Evolutionary conservation across 306 rosid genomes (phyloP).

Genomic region (Castanea sativa): DNA sequence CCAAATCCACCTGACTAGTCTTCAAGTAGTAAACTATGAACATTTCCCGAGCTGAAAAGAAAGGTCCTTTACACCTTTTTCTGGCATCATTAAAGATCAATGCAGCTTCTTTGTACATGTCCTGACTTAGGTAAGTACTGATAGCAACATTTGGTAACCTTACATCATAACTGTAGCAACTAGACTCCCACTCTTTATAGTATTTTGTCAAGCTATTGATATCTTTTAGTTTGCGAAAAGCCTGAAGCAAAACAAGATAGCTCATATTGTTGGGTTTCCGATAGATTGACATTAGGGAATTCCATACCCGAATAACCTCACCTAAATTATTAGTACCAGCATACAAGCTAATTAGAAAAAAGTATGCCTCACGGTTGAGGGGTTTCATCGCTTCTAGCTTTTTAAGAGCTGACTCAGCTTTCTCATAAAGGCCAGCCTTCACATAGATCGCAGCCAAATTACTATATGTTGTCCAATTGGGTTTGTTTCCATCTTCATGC

Average conservation of each 20-base stretch:
- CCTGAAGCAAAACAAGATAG: constrained; percentile 65
- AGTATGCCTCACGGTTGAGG: constrained; percentile 46
- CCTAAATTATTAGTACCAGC: constrained; percentile 55
- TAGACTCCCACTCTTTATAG: constrained; percentile 76
- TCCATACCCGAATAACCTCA: constrained; percentile 72
- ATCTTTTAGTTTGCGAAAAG: constrained; percentile 64
- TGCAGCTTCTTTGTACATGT: constrained; percentile 59
- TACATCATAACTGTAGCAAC: constrained; percentile 42
- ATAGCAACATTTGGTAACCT: constrained; percentile 47
- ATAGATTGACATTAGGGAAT: constrained; percentile 39
- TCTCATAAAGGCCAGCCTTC: constrained; percentile 55
- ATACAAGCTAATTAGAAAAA: constrained; percentile 62
- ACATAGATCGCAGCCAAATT: constrained; percentile 71
- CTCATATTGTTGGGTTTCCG: constrained; percentile 52
- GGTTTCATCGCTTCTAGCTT: constrained; percentile 44
- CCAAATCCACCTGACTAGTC: constrained; percentile 40
- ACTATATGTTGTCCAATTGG: constrained; percentile 65
- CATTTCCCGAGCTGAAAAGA: constrained; percentile 48
- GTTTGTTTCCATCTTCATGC: constrained; percentile 23
- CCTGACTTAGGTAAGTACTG: constrained; percentile 52
- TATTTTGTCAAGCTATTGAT: constrained; percentile 48
- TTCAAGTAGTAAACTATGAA: constrained; percentile 60
- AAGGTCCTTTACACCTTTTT: constrained; percentile 49
- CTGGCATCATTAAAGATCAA: constrained; percentile 45
- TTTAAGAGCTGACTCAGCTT: constrained; percentile 59